These are phyloP conservation scores for Vicia faba DNA, from an alignment of 306 rosid species.

Conservation along the genomic window DNA sequence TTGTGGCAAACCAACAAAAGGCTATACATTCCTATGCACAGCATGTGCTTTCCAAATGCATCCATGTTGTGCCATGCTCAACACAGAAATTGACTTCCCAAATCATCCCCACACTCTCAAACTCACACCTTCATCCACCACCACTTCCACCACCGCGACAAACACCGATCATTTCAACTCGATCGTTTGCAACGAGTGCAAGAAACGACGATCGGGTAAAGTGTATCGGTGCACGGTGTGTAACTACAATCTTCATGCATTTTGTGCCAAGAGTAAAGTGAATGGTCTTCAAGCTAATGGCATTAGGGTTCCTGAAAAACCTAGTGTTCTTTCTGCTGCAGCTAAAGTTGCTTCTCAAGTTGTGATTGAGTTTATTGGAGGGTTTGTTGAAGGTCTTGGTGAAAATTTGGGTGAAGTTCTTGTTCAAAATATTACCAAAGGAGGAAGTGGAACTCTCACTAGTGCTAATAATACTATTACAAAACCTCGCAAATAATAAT, in stretches of 20 bases:
- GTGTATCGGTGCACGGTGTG: conserved; percentile 70
- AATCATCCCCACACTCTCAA: conserved; percentile 62
- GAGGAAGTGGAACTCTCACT: conserved; percentile 21
- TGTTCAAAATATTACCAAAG: conserved; percentile 59
- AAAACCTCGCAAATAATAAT: conserved; percentile 26
- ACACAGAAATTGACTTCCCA: conserved; percentile 45
- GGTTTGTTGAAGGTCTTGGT: conserved; percentile 75
- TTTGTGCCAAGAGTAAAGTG: conserved; percentile 67
- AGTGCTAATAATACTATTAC: neutral
- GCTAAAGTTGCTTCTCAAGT: conserved; percentile 83
- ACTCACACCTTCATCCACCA: conserved; percentile 31
- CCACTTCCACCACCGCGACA: neutral
- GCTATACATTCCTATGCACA: conserved; percentile 64
- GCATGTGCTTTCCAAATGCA: conserved; percentile 82
- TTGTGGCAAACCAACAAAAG: conserved; percentile 68
- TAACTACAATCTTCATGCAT: conserved; percentile 68
- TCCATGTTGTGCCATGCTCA: conserved; percentile 83
- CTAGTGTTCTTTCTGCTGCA: conserved; percentile 54
- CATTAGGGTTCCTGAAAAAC: conserved; percentile 48
- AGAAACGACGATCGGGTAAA: conserved; percentile 62
- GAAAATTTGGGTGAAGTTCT: conserved; percentile 78
- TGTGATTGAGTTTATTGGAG: conserved; percentile 68
- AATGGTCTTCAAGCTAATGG: conserved; percentile 77
- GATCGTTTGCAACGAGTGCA: conserved; percentile 66
- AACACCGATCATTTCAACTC: neutral